A percentile compares a stretch with the other conserved stretches of the same genome.
These are phyloP conservation scores for Lentinula lateritia DNA, from an alignment of 768 basidiomycete genomes.

Conservation along the genomic window DNA sequence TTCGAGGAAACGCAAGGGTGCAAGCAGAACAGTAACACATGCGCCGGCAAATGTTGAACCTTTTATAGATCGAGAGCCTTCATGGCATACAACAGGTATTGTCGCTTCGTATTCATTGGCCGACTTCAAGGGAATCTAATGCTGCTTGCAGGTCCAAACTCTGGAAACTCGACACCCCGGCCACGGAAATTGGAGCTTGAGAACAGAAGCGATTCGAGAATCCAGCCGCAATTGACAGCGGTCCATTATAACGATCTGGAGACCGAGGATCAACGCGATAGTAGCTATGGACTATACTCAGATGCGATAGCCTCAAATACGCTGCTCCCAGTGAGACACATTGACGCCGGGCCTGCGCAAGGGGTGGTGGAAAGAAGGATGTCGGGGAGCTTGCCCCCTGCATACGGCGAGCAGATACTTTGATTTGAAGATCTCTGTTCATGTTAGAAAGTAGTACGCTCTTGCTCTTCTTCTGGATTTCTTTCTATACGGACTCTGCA, in stretches of 20 bases:
- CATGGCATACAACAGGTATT: neutral
- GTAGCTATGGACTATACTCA: neutral
- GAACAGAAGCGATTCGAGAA: too few relatives aligned
- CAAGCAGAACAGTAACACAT: neutral
- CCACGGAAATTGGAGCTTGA: too few relatives aligned
- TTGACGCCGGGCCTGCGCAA: conserved; percentile 14
- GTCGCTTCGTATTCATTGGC: too few relatives aligned
- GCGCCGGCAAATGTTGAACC: neutral
- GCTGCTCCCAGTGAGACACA: conserved; percentile 9
- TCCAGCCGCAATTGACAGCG: too few relatives aligned
- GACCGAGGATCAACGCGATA: neutral
- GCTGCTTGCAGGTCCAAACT: too few relatives aligned
- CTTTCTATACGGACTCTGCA: too few relatives aligned
- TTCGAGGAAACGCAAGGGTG: neutral
- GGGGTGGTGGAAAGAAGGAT: conserved; percentile 5
- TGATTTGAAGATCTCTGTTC: too few relatives aligned
- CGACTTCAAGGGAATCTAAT: too few relatives aligned
- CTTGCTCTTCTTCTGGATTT: too few relatives aligned
- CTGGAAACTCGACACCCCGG: too few relatives aligned
- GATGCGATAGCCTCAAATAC: neutral
- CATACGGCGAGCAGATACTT: conserved; percentile 14
- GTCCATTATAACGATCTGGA: neutral
- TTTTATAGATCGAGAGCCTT: neutral
- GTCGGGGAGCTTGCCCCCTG: conserved; percentile 14
- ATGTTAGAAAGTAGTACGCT: too few relatives aligned